Evolutionary conservation across 805 yeast species (phyloP), one percentile per base, ranked within the genome.

Genomic region (Cyberlindnera saturnus): DNA sequence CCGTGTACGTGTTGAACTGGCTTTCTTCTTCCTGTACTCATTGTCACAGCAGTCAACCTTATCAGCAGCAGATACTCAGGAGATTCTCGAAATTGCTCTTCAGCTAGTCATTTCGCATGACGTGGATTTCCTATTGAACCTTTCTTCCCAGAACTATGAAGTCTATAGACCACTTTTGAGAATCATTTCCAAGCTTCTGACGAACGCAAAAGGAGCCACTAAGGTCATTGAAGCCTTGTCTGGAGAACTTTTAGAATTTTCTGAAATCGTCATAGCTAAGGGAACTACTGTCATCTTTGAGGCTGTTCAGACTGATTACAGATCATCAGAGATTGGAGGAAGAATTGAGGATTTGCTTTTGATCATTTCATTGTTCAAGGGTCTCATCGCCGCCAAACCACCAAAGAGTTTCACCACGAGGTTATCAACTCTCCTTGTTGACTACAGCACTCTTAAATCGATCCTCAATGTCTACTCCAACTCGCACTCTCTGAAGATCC

Each of bases 1-100:
- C 51, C 71, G 75, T 38, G 85, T 75, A 40, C 73, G 95, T 39
- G 67, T 81, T 33, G 90, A 86, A 53, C 63, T 87, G 34, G 85
- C 45, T 71, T 89, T 64, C 71, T 78, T 59, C 66, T 46, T 59
- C 31, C 35, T 51, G 15, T 45, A 49, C 39, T 43, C 55, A 13
- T 32, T 48, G 9, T 43, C 59, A 1, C 29, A 42, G 6, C 33
- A 39, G 4, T 37, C 44, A 6, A 42, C 48, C 5, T 39, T 60
- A 6, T 48, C 50, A 29, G 45, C 45, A 6, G 38, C 41, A 39
- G 46, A 54, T 36, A 34, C 41, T 45, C 42, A 46, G 55, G 39
- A 50, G 42, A 41, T 60, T 46, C 41, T 57, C 51, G 40, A 52
- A 49, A 38, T 70, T 13, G 49, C 74, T 35, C 60, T 76, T 35